Conservation (phyloP, 1,139 yeast genomes). For the Candida sojae region DNA sequence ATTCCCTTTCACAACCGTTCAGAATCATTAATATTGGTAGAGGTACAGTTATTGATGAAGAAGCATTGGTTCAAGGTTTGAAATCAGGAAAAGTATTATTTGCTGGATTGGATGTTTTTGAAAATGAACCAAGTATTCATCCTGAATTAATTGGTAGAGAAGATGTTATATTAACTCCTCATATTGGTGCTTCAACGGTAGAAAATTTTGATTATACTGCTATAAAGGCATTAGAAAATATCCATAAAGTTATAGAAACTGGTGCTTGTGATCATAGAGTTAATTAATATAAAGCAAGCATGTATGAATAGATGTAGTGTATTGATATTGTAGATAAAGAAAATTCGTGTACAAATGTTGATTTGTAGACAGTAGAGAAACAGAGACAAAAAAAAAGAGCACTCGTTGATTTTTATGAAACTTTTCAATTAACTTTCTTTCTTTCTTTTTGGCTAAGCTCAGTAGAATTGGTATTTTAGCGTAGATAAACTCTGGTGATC, state of each 20-base stretch:
- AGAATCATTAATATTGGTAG: conserved; percentile 79
- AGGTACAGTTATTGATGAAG: conserved; percentile 72
- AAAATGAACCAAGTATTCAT: conserved; percentile 63
- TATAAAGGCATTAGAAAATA: conserved; percentile 46
- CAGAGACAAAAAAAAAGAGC: too few species aligned
- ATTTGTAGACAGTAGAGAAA: too few species aligned
- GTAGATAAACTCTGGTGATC: too few species aligned
- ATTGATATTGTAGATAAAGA: too few species aligned
- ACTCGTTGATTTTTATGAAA: too few species aligned
- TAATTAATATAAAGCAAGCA: conserved; percentile 16
- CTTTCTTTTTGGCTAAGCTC: too few species aligned
- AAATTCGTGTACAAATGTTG: too few species aligned
- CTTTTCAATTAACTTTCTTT: too few species aligned
- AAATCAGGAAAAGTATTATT: conserved; percentile 64
- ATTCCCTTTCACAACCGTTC: conserved; percentile 50
- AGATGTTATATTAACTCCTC: conserved; percentile 75
- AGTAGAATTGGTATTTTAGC: too few species aligned
- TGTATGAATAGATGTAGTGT: too few species aligned
- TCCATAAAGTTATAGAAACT: conserved; percentile 35
- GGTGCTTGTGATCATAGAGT: conserved; percentile 39
- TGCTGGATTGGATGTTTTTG: conserved; percentile 83
- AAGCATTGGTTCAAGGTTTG: conserved; percentile 69
- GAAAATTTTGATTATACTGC: conserved; percentile 53
- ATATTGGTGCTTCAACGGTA: conserved; percentile 71
- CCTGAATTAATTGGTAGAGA: conserved; percentile 54